Base-by-base conservation (phyloP, 805 yeast species). In the Ogataea sp. region DNA sequence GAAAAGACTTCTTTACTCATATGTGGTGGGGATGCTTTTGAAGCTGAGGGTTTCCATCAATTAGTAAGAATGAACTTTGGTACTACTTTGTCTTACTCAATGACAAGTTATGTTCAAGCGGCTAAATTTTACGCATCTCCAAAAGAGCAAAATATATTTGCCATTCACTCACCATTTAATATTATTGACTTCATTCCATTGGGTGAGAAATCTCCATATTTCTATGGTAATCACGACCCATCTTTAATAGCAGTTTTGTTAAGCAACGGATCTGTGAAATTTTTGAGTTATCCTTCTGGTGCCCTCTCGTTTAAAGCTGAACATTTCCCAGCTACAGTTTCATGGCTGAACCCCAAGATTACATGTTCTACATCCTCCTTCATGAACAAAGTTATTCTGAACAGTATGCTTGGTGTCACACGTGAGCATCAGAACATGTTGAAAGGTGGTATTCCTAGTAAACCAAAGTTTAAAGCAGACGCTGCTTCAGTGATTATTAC, bases 101-200 rank as follows among this genome's bases (percentile, higher is more conserved):
- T 90, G 41, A 83, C 96, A 0, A 82, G 96, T 0, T 85, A 87
- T 59, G 83, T 80, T 8, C 78, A 79, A 38, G 93, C 88, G 83
- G 83, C 83, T 15, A 72, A 72, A 38, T 87, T 78, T 53, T 93
- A 87, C 58, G 67, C 81, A 0, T 67, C 63, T 20, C 82, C 83
- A 2, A 68, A 63, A 36, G 68, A 73, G 32, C 81, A 76, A 44
- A 68, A 68, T 41, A 62, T 75, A 8, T 62, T 78, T 36, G 84
- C 85, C 2, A 56, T 80, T 13, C 73, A 73, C 17, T 67, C 70
- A 9, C 48, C 58, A 2, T 60, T 75, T 0, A 59, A 68, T 4
- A 60, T 74, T 15, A 60, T 63, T 9, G 67, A 67, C 30, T 68
- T 80, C 44, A 46, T 75, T 18, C 71, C 83, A 36, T 51, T 90